A percentile compares a stretch with the other conserved stretches of the same genome.
These are phyloP conservation scores for Monilinia fructicola DNA, from an alignment of 2,329 filamentous ascomycete genomes.

Conservation along the genomic window DNA sequence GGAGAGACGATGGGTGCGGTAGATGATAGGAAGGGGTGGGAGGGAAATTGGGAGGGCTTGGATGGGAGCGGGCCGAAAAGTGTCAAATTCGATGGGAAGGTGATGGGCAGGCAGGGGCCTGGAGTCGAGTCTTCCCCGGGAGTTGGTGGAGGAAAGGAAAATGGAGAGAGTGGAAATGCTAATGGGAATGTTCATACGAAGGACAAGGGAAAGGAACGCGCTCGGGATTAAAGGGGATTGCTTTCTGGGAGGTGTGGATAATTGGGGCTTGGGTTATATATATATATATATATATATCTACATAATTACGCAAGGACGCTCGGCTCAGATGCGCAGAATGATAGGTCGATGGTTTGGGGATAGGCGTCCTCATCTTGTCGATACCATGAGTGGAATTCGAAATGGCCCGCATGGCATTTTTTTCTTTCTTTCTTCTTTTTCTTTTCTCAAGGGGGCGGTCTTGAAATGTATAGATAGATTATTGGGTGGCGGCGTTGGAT, in stretches of 20 bases:
- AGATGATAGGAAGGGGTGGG: constrained; percentile 38
- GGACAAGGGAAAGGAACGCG: constrained; percentile 5
- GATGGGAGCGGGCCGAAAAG: constrained; percentile 39
- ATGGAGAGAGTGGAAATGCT: constrained; percentile 26
- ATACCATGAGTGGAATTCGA: constrained; percentile 4
- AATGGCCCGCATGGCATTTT: not conserved
- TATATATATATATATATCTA: too few species aligned
- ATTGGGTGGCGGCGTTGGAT: constrained; percentile 4
- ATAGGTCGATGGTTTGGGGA: not conserved
- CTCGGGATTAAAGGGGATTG: not conserved
- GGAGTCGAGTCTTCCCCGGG: not conserved
- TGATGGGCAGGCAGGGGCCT: constrained; percentile 30
- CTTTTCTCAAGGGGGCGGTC: too few species aligned
- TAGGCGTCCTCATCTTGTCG: not conserved
- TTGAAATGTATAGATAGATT: not conserved
- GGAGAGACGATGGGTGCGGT: constrained; percentile 42
- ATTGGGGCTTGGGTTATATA: too few species aligned
- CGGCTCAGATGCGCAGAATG: not conserved
- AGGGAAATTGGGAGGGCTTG: constrained; percentile 35
- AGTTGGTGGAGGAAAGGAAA: constrained; percentile 15
- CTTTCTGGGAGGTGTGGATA: not conserved
- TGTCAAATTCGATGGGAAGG: constrained; percentile 33
- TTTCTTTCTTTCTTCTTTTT: too few species aligned
- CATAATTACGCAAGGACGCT: not conserved
- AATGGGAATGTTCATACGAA: constrained; percentile 21